Conservation (phyloP, 306 rosid genomes). For the Cucurbita moschata region DNA sequence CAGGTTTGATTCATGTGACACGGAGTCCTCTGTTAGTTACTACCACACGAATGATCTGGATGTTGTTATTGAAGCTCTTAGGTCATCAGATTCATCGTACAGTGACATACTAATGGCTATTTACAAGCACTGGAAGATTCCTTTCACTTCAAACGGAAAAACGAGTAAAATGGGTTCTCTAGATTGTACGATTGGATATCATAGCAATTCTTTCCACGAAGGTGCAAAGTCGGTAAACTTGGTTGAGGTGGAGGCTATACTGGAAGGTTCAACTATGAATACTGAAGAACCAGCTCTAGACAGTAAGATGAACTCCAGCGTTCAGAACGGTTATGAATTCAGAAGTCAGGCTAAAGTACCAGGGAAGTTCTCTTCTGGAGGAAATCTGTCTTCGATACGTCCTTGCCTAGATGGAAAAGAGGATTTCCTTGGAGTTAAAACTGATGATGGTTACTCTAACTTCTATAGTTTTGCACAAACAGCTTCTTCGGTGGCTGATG, state of each 20-base stretch:
- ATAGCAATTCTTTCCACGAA: conserved; percentile 22
- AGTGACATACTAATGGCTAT: conserved; percentile 48
- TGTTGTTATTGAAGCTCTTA: conserved; percentile 52
- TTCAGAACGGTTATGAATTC: conserved; percentile 21
- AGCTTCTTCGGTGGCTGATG: conserved; percentile 55
- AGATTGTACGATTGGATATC: conserved; percentile 18
- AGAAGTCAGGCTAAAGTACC: conserved; percentile 27
- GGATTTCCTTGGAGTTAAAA: conserved; percentile 16
- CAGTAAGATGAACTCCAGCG: conserved; percentile 23
- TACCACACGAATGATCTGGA: conserved; percentile 67
- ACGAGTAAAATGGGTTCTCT: conserved; percentile 17
- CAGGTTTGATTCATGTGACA: conserved; percentile 70
- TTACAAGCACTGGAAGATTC: conserved; percentile 50
- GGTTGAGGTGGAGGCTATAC: conserved; percentile 21
- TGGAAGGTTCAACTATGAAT: conserved; percentile 35
- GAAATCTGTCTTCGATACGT: conserved; percentile 28
- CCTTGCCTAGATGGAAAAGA: conserved; percentile 25
- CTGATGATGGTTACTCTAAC: conserved; percentile 40
- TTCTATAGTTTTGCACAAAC: conserved; percentile 60
- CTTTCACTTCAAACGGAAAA: conserved; percentile 24
- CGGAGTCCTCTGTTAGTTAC: conserved; percentile 42
- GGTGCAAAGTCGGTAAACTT: conserved; percentile 21
- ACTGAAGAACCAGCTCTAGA: conserved; percentile 49
- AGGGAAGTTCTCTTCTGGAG: conserved; percentile 15
- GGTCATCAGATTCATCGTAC: conserved; percentile 38